Evolutionary conservation across 2,329 filamentous ascomycete genomes (phyloP).

Genomic region (Calonectria hawksworthii): DNA sequence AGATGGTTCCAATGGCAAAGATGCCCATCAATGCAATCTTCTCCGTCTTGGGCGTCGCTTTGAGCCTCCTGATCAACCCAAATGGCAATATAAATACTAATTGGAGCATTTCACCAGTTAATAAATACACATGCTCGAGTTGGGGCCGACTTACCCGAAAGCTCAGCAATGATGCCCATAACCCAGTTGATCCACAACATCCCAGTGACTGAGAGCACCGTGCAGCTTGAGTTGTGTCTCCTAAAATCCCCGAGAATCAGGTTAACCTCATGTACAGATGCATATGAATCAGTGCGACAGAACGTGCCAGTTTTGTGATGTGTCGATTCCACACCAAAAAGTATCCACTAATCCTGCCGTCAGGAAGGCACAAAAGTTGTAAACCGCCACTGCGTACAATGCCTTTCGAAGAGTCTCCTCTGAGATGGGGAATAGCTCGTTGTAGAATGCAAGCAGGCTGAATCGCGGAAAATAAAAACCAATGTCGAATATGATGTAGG

Average conservation of each 20-base stretch:
- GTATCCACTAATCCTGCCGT: not conserved
- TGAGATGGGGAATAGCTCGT: not conserved
- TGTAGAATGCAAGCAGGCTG: not conserved
- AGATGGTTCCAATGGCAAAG: not conserved
- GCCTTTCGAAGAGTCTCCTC: not conserved
- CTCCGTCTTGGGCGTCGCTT: not conserved
- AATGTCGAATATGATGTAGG: not conserved
- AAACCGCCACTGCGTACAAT: not conserved
- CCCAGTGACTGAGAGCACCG: not conserved
- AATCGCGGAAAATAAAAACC: not conserved
- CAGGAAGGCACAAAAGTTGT: not conserved
- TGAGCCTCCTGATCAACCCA: not conserved
- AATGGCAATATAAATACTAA: not conserved
- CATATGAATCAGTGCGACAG: too few relatives aligned
- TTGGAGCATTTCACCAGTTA: not conserved
- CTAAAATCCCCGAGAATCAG: not conserved
- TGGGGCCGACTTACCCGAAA: not conserved
- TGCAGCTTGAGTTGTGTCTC: not conserved
- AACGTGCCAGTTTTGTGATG: not conserved
- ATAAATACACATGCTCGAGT: too few relatives aligned
- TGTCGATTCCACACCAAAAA: not conserved
- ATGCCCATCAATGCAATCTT: not conserved
- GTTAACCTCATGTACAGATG: not conserved
- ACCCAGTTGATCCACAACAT: conserved; percentile 3
- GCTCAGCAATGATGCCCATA: not conserved